Evolutionary conservation across 441 rosid genomes (phyloP).

Genomic region (Corymbia citriodora): DNA sequence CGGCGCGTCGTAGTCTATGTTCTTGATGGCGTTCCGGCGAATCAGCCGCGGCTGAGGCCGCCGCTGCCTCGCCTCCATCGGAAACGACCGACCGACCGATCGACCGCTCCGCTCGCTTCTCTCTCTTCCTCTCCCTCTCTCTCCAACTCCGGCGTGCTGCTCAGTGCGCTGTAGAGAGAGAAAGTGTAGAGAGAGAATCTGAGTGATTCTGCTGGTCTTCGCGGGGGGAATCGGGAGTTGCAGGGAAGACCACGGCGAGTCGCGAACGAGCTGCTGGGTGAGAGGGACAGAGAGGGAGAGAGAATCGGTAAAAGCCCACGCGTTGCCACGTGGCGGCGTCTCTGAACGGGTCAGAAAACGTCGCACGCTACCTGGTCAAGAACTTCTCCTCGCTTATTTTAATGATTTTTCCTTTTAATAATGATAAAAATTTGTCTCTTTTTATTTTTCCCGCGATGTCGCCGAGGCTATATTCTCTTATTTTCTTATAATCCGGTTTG

Average conservation of each 20-base stretch:
- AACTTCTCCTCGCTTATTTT: neutral
- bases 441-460: neutral
- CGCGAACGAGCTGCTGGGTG: neutral
- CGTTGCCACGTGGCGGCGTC: neutral
- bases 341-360: neutral
- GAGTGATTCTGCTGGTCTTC: neutral
- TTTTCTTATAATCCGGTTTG: neutral
- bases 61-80: slow-evolving; percentile 14
- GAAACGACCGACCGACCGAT: neutral
- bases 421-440: neutral
- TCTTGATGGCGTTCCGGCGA: slow-evolving; percentile 33
- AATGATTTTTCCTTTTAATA: neutral
- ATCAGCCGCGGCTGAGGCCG: slow-evolving; percentile 18
- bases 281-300: neutral
- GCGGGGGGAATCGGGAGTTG: neutral
- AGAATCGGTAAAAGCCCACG: neutral
- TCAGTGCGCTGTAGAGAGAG: neutral
- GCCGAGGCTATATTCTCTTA: neutral
- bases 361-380: neutral
- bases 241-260: neutral
- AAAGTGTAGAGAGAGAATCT: neutral
- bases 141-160: neutral
- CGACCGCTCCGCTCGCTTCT: neutral
- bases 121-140: neutral
- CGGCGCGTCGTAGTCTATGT: slow-evolving; percentile 27